phyloP scores from a whole-genome alignment of 176 grass and related monocot genomes.

The Cymbopogon citratus region DNA sequence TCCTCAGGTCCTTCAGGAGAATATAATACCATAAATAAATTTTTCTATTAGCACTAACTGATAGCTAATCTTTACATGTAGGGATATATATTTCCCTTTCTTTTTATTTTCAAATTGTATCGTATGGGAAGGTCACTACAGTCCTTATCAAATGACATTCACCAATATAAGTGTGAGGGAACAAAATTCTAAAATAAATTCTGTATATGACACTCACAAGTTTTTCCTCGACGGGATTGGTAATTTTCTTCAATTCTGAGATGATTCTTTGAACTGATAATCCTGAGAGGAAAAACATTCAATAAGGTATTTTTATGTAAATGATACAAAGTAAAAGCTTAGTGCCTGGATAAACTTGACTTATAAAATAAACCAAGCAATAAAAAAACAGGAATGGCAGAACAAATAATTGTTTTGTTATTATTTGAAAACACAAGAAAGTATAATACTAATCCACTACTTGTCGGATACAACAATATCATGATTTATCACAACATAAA shows the following conservation, averaged over 20 bases:
- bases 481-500: not conserved
- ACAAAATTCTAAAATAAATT: slow-evolving; percentile 1
- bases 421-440: slow-evolving; percentile 8
- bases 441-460: not conserved
- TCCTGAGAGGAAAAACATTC: slow-evolving; percentile 15
- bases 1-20: not conserved
- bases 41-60: slow-evolving; percentile 12
- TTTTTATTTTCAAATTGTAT: not conserved
- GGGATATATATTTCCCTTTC: not conserved
- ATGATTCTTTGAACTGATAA: slow-evolving; percentile 32
- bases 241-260: slow-evolving; percentile 28
- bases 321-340: not conserved
- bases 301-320: slow-evolving; percentile 24
- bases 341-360: not conserved
- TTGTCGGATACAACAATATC: not conserved
- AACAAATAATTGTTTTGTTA: not conserved
- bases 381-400: not conserved
- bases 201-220: slow-evolving; percentile 36
- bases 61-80: not conserved
- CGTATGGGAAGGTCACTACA: not conserved
- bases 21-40: slow-evolving; percentile 2
- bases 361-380: not conserved
- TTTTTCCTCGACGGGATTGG: slow-evolving; percentile 23
- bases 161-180: not conserved
- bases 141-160: slow-evolving; percentile 11